Evolutionary conservation across 2,329 filamentous ascomycete genomes (phyloP), one percentile per base, ranked within the genome.

Genomic region (Alternaria solani): DNA sequence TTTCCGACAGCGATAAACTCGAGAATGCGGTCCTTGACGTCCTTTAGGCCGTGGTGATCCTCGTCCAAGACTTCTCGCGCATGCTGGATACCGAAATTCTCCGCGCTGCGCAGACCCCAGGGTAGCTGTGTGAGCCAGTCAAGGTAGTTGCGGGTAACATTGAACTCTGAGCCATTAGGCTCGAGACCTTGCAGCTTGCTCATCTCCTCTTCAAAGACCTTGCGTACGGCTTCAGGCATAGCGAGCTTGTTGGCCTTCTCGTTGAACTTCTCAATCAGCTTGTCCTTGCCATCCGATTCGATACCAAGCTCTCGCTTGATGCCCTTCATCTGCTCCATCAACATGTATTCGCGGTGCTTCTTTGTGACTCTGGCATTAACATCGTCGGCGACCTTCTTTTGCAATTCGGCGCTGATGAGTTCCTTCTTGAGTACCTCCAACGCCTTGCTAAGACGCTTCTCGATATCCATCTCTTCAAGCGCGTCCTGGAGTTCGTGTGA

Each of bases 301-400:
- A 99, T 92, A 23, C 96, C 95, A 49, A 99, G 87, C 80, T 99
- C 95, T 59, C 95, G 88, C 59, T 93, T 91, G 74, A 99, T 99
- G 26, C 94, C 95, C 83, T 98, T 98, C 94, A 99, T 97, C 79
- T 99, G 96, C 80, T 99, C 95, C 93, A 97, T 96, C 47, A 99
- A 83, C 92, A 93, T 98, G 81, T 98, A 99, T 76, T 99, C 95
- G 53, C 95, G 89, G 78, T 99, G 95, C 30, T 94, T 90, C 81
- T 99, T 98, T 71, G 94, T 94, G 55, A 99, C 98, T 81, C 97
- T 97, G 74, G 88, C 93, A 78, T 98, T 95, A 18, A 99, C 96
- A 75, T 99, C 95, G 81, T 97, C 97, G 59, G 91, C 93, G 59
- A 99, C 98, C 84, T 98, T 99, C 58, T 92, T 94, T 78, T 97